Conservation (phyloP, 257 asterid genomes). For the Ilex asprella region DNA sequence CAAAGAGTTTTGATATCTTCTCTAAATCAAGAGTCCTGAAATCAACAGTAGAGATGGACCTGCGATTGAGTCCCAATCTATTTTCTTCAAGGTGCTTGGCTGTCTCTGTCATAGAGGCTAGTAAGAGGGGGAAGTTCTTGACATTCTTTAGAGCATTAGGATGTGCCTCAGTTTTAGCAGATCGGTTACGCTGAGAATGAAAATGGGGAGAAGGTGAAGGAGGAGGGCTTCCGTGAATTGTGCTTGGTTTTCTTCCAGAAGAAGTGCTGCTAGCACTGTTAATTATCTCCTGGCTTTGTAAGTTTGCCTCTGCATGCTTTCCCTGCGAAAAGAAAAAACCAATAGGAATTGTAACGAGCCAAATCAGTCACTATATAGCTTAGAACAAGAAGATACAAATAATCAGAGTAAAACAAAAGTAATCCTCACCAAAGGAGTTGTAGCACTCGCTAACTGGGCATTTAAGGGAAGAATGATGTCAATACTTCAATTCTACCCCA, state of each 20-base stretch:
- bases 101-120: slow-evolving; percentile 1
- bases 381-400: too few species aligned
- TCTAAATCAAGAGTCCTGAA: slow-evolving; percentile 10
- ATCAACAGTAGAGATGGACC: slow-evolving; percentile 31
- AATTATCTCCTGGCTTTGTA: slow-evolving; percentile 26
- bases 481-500: too few species aligned
- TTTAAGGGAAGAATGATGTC: too few species aligned
- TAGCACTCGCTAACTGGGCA: too few species aligned
- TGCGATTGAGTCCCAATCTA: too few species aligned
- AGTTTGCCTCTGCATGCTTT: slow-evolving; percentile 17
- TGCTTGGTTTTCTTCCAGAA: slow-evolving; percentile 18
- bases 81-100: too few species aligned
- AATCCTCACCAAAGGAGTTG: too few species aligned
- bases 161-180: slow-evolving; percentile 75
- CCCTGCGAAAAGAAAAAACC: slow-evolving; percentile 20
- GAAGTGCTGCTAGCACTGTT: slow-evolving; percentile 36
- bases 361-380: too few species aligned
- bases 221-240: slow-evolving; percentile 24
- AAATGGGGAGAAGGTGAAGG: slow-evolving; percentile 58
- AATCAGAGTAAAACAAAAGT: too few species aligned
- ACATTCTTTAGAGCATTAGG: slow-evolving; percentile 84
- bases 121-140: slow-evolving; percentile 75
- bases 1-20: slow-evolving; percentile 58
- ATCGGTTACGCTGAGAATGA: slow-evolving; percentile 29
- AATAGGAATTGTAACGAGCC: too few species aligned